phyloP scores from a whole-genome alignment of 2,329 filamentous ascomycete species.

The Clonostachys byssicola region DNA sequence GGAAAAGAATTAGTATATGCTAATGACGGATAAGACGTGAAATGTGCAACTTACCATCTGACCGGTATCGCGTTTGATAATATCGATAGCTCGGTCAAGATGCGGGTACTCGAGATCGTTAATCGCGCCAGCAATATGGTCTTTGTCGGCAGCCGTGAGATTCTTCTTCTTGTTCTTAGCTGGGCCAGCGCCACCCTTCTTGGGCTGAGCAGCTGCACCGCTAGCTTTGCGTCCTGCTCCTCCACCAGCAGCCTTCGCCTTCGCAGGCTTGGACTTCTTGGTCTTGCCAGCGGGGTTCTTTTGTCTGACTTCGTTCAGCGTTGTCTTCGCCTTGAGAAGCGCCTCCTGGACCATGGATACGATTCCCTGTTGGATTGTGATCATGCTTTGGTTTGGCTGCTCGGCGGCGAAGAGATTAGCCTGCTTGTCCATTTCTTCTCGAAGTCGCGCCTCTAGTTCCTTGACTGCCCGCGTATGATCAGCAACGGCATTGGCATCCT shows the following conservation, averaged over 20 bases:
- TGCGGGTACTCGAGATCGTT: constrained; percentile 74
- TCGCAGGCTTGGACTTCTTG: constrained; percentile 50
- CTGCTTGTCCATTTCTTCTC: constrained; percentile 56
- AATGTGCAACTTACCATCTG: constrained; percentile 57
- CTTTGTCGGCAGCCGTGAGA: constrained; percentile 79
- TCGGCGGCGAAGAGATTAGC: constrained; percentile 47
- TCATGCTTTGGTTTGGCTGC: constrained; percentile 44
- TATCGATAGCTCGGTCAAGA: constrained; percentile 76
- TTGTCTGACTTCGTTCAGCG: constrained; percentile 46
- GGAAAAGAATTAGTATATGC: not conserved
- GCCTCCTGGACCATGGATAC: constrained; percentile 65
- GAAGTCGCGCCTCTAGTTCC: constrained; percentile 44
- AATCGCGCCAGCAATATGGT: constrained; percentile 83
- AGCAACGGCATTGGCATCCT: constrained; percentile 33
- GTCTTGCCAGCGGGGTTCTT: constrained; percentile 59
- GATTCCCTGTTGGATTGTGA: constrained; percentile 56
- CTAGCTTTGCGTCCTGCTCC: constrained; percentile 36
- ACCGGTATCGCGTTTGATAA: constrained; percentile 84
- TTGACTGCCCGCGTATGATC: constrained; percentile 39
- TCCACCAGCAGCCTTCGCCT: constrained; percentile 48
- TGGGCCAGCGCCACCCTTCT: constrained; percentile 21
- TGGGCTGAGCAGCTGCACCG: constrained; percentile 19
- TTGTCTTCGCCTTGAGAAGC: constrained; percentile 67
- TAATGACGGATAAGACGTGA: not conserved
- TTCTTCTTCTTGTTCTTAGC: constrained; percentile 45